Percentiles rank a stretch among this genome's conserved stretches.
phyloP scores from a whole-genome alignment of 2,329 filamentous ascomycete genomes.

The Pseudodiploospora longispora region DNA sequence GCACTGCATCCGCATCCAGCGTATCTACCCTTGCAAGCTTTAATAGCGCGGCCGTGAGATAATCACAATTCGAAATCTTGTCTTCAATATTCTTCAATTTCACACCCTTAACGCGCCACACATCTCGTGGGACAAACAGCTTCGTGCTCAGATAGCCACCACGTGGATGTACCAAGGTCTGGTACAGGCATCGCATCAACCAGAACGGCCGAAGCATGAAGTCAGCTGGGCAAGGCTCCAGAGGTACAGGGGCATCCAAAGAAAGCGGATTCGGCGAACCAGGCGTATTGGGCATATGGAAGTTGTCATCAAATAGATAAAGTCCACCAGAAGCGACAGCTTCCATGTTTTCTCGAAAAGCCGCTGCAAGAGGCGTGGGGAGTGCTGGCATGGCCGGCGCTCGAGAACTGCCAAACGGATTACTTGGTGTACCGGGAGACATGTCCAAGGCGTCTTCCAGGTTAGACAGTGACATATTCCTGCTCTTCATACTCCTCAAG shows the following conservation, averaged over 20 bases:
- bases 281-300: constrained; percentile 59
- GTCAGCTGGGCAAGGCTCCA: constrained; percentile 88
- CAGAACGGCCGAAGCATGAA: constrained; percentile 91
- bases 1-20: constrained; percentile 80
- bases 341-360: constrained; percentile 51
- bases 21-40: constrained; percentile 81
- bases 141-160: constrained; percentile 89
- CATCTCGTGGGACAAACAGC: constrained; percentile 84
- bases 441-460: constrained; percentile 55
- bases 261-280: constrained; percentile 58
- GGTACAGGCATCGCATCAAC: constrained; percentile 91
- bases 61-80: constrained; percentile 86
- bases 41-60: constrained; percentile 78
- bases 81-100: constrained; percentile 89
- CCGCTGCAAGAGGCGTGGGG: constrained; percentile 58
- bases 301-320: constrained; percentile 76
- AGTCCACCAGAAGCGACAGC: constrained; percentile 58
- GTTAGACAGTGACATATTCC: constrained; percentile 62
- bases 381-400: constrained; percentile 47
- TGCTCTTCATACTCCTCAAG: constrained; percentile 61
- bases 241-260: constrained; percentile 60
- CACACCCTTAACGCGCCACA: constrained; percentile 89
- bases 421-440: constrained; percentile 69
- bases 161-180: constrained; percentile 82
- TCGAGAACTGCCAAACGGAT: constrained; percentile 51